phyloP scores from a whole-genome alignment of 2,329 filamentous ascomycete genomes.

The Fusarium tricinctum region DNA sequence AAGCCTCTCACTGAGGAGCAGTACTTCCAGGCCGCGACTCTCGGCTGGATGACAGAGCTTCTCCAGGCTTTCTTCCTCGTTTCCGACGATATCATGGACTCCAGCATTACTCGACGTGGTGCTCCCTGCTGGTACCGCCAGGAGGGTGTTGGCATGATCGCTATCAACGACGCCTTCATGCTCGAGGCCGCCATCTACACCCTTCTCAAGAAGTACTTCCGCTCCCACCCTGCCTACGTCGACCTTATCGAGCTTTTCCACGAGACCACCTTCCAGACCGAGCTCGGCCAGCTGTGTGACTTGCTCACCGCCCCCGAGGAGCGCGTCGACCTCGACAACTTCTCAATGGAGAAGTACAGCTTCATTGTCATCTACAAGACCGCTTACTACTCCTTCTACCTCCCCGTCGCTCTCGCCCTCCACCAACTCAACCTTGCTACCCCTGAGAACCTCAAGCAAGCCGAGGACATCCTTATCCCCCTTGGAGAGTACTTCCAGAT shows the following conservation, averaged over 20 bases:
- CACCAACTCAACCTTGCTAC: conserved; percentile 88
- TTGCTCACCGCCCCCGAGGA: conserved; percentile 96
- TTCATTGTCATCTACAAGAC: conserved; percentile 99
- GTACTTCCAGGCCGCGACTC: conserved; percentile 87
- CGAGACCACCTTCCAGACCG: conserved; percentile 92
- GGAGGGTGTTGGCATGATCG: conserved; percentile 90
- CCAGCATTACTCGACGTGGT: conserved; percentile 92
- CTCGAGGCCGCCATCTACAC: conserved; percentile 92
- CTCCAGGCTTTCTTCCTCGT: conserved; percentile 99
- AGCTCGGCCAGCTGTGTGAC: conserved; percentile 94
- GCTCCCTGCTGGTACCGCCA: conserved; percentile 97
- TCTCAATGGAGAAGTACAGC: conserved; percentile 92
- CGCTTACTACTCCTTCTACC: conserved; percentile 99
- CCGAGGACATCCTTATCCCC: conserved; percentile 92
- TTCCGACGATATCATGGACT: conserved; percentile 98
- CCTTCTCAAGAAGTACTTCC: conserved; percentile 94
- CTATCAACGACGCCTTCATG: conserved; percentile 99
- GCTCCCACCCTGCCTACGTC: conserved; percentile 85
- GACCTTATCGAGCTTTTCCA: conserved; percentile 97
- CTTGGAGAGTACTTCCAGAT: conserved; percentile 99
- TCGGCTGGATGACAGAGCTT: conserved; percentile 98
- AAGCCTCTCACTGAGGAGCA: conserved; percentile 81
- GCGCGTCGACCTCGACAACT: conserved; percentile 91
- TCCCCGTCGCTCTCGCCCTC: conserved; percentile 92
- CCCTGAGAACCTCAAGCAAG: conserved; percentile 87